Evolutionary conservation across 495 filamentous ascomycete species (phyloP), one percentile per base, ranked within the genome.

Genomic region (Hypoxylon subgilvum): DNA sequence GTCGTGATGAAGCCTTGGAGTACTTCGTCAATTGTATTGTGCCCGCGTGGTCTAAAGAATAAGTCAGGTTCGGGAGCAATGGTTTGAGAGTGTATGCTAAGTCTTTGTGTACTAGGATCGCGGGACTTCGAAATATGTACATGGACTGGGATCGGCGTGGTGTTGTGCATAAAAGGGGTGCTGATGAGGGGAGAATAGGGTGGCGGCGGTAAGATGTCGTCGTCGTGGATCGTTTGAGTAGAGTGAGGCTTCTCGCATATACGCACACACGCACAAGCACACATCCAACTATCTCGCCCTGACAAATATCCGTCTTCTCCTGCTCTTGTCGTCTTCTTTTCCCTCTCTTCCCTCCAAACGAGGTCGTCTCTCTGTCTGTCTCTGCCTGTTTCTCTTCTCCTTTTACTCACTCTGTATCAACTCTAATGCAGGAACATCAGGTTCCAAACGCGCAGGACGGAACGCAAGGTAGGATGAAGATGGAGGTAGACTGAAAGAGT

Each of bases 401-500:
- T 27, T 40, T 18, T 52, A n/a, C n/a, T n/a, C n/a, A n/a, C 55
- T 63, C 63, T 65, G 60, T 68, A 44, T 70, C 66, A 72, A 69
- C 69, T 74, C 69, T 71, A 72, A 72, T 72, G 69, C 69, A 72
- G 71, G 69, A 72, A 74, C 69, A 63, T 66, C 50, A 57, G 67
- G 63, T 72, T 66, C 67, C 63, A 67, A 61, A 57, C 65, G 69
- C 67, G 56, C 51, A 71, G 60, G 58, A 55, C 45, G 28, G 45
- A 59, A 66, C 64, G 39, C 57, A 63, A 48, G 53, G 57, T 54
- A 55, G 56, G 63, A 63, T 53, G 49, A 60, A 53, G 48, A 51
- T 48, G 66, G 54, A 58, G 54, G n/a, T n/a, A 65, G 56, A 54
- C 49, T 49, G 59, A 51, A 51, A 65, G 58, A 67, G 63, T 63